Evolutionary conservation across 768 basidiomycete genomes (phyloP), one percentile per base, ranked within the genome.

Genomic region (Amanita subjunquillea): DNA sequence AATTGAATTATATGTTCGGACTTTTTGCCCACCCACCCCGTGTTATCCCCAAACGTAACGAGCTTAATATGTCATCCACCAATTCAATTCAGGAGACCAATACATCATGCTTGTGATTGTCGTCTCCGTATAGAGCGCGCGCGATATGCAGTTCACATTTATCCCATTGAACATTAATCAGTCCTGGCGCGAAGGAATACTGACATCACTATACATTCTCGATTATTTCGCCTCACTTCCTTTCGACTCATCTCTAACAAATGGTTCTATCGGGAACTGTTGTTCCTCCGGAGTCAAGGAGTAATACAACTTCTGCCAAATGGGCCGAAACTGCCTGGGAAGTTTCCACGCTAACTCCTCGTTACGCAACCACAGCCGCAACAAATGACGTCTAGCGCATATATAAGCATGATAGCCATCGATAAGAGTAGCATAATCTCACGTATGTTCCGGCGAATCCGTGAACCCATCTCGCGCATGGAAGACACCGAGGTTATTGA

Each of bases 281-380:
- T 76, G 74, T 23, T 68, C 69, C n/a, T 74, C 69, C 1, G 72
- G 68, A 9, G 54, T 51, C 4, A 67, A 59, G 23, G 69, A 71
- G 20, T 51, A 36, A 58, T 73, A 74, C 50, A 75, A 57, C 43
- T 62, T 60, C 46, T 63, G 55, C 72, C 72, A 74, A 23, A 63
- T 67, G 32, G 63, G 60, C 47, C 70, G 60, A 50, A 76, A 56
- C 9, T 66, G 63, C 30, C 65, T 63, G 12, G 73, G 74, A 2
- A 69, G 72, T 52, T 62, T 66, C 73, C 74, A 76, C 25, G 73
- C 73, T 50, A 74, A 53, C 55, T 72, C 69, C 38, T 74, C 72
- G 45, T 74, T 73, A n/a, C 74, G 64, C 30, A 73, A 57, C 72
- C 74, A 75, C 13, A 75, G 58, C 13, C 74, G 68, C 48, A 75